These are phyloP conservation scores for Priceomyces carsonii DNA, from an alignment of 805 yeast genomes.

Conservation along the genomic window DNA sequence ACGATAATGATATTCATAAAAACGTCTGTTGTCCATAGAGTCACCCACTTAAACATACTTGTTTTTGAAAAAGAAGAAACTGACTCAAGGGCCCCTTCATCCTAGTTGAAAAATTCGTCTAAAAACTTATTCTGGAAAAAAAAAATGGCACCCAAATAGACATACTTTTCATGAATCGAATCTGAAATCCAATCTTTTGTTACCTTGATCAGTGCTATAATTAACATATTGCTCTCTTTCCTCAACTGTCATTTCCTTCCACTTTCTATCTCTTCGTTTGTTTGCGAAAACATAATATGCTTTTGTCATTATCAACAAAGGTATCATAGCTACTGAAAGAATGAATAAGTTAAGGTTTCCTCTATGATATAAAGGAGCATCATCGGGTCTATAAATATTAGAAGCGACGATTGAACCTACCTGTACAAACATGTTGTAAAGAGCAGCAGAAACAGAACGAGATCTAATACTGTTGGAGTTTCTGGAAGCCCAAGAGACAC, in stretches of 20 bases:
- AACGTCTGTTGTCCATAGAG: no score
- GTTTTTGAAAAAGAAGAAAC: no score
- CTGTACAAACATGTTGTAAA: conserved; percentile 28
- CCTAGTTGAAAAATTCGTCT: no score
- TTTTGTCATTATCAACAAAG: conserved; percentile 19
- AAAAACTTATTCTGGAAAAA: no score
- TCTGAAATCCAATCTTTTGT: conserved; percentile 24
- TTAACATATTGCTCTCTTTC: conserved; percentile 18
- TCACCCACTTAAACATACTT: no score
- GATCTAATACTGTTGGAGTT: conserved; percentile 26
- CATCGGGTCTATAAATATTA: conserved; percentile 27
- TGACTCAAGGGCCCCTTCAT: no score
- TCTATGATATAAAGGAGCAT: conserved; percentile 26
- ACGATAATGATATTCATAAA: no score
- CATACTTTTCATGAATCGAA: no score
- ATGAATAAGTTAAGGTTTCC: conserved; percentile 26
- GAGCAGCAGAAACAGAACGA: conserved; percentile 29
- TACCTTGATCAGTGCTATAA: conserved; percentile 21
- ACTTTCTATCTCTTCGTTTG: conserved; percentile 12
- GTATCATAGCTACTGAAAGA: conserved; percentile 19
- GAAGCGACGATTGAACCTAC: conserved; percentile 23
- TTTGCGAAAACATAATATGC: conserved; percentile 25
- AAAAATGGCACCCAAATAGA: no score
- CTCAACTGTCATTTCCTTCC: conserved; percentile 20
- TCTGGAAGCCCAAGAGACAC: conserved; percentile 29